These are phyloP conservation scores for Microcera coccophila DNA, from an alignment of 2,329 filamentous ascomycete species.

Conservation along the genomic window DNA sequence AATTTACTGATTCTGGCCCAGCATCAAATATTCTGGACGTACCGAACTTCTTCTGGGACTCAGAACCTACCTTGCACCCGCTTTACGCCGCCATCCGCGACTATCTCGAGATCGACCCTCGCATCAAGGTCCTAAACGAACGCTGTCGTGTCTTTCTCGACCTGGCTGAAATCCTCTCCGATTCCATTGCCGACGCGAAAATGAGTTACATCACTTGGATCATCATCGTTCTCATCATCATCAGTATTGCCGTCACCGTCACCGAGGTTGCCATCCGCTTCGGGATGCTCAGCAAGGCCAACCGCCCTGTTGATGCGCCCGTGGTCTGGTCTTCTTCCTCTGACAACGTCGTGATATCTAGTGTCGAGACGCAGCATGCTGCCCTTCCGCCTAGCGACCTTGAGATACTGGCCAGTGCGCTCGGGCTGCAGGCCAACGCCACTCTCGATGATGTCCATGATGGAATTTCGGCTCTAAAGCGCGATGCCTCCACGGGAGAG, in stretches of 20 bases:
- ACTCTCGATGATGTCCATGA: constrained; percentile 34
- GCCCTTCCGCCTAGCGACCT: constrained; percentile 28
- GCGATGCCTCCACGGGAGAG: constrained; percentile 1
- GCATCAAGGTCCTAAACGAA: constrained; percentile 95
- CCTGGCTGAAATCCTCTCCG: constrained; percentile 88
- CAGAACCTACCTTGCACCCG: constrained; percentile 89
- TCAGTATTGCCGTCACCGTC: constrained; percentile 87
- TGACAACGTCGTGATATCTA: constrained; percentile 14
- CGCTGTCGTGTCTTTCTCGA: constrained; percentile 95
- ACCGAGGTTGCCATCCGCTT: constrained; percentile 87
- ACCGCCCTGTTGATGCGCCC: constrained; percentile 10
- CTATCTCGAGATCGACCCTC: constrained; percentile 94
- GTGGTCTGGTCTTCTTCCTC: constrained; percentile 2
- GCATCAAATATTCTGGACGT: constrained; percentile 94
- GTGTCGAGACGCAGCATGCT: constrained; percentile 5
- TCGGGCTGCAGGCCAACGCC: constrained; percentile 34
- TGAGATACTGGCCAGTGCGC: constrained; percentile 32
- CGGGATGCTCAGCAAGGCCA: constrained; percentile 54
- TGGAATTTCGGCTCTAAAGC: constrained; percentile 31
- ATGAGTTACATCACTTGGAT: constrained; percentile 98
- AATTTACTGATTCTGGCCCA: constrained; percentile 34
- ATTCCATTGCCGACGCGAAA: constrained; percentile 88
- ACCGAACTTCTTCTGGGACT: constrained; percentile 98
- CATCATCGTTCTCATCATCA: constrained; percentile 86
- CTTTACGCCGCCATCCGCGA: constrained; percentile 93